Percentiles rank a stretch among this genome's conserved stretches.
These are phyloP conservation scores for Penicillium fuscoglaucum DNA, from an alignment of 2,329 filamentous ascomycete genomes.

Conservation along the genomic window DNA sequence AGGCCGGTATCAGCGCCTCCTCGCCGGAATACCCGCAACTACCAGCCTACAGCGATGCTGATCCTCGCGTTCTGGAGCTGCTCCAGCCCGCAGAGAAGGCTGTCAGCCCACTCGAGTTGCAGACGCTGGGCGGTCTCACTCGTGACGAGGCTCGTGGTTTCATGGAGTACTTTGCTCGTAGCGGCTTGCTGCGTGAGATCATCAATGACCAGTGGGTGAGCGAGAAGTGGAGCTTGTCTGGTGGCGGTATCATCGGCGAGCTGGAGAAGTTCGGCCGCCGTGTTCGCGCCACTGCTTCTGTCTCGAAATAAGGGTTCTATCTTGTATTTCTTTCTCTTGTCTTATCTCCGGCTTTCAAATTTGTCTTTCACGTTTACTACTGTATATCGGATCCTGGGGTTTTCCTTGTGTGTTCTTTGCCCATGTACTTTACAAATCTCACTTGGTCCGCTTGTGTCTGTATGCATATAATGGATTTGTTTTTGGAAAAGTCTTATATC, in stretches of 20 bases:
- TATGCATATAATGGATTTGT: conserved; percentile 38
- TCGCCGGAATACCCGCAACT: conserved; percentile 48
- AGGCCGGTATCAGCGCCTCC: conserved; percentile 38
- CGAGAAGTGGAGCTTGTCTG: conserved; percentile 81
- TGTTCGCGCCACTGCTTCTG: conserved; percentile 16
- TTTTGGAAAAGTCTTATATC: conserved; percentile 1
- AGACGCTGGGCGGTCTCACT: conserved; percentile 66
- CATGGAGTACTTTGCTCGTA: conserved; percentile 92
- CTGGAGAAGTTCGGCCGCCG: conserved; percentile 65
- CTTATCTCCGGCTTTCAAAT: conserved; percentile 5
- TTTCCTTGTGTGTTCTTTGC: conserved; percentile 23
- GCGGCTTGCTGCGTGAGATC: conserved; percentile 70
- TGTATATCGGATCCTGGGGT: conserved; percentile 28
- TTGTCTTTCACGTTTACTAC: conserved; percentile 15
- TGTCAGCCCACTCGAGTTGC: conserved; percentile 45
- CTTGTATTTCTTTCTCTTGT: conserved; percentile 15
- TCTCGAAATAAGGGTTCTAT: conserved; percentile 13
- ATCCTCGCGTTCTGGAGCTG: conserved; percentile 53
- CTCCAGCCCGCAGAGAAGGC: conserved; percentile 35
- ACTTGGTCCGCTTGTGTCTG: conserved; percentile 27
- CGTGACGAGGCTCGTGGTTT: conserved; percentile 73
- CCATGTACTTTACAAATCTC: conserved; percentile 37
- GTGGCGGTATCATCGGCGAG: conserved; percentile 80
- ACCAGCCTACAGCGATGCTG: conserved; percentile 55
- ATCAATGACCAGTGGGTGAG: conserved; percentile 71